Base-by-base conservation (phyloP, 2,329 filamentous ascomycete genomes). In the Diaporthe citrichinensis region DNA sequence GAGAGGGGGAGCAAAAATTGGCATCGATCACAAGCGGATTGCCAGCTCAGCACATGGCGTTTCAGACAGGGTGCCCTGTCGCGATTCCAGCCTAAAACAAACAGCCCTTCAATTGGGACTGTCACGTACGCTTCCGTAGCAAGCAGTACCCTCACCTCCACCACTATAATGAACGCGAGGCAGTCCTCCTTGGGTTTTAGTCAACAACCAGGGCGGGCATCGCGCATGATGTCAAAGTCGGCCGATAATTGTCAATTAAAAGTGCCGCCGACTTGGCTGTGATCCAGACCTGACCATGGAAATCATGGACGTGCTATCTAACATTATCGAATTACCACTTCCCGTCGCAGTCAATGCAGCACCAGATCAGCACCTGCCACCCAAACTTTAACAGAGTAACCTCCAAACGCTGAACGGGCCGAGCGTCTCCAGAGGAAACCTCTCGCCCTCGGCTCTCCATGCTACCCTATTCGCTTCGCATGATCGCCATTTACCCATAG, bases 181-280 rank as follows among this genome's bases (percentile, higher is more conserved):
- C 49, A 20, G 17, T 5, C 12, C 34, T 31, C 31, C 20, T 31
- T 44, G 46, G 23, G 57, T 23, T 41, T 46, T 65, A 23, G 46
- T 36, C 25, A n/a, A 55, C 23, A n/a, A 25, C 10, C n/a, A 65
- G 41, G 20, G 34, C 17, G 12, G 25, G 49, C 12, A 57, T 25
- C 31, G 49, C 36, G 61, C 36, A 73, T 55, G 44, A 55, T 73
- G 58, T 57, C 71, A 73, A 55, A 73, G 10, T 55, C 71, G 12
- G 39, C 53, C 36, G 53, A 46, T 36, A 34, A 55, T 69, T 69
- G 65, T 55, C 51, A 69, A 69, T 69, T 41, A 53, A 39, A 53
- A 55, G 23, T 55, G 65, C 10, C 65, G 65, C 49, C 53, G 71
- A 53, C 71, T 72, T 72, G 71, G 71, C 71, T 62, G 34, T 61